A percentile compares a stretch with the other conserved stretches of the same genome.
phyloP scores from a whole-genome alignment of 2,329 filamentous ascomycete genomes.

The Dendrostoma leiphaemia region DNA sequence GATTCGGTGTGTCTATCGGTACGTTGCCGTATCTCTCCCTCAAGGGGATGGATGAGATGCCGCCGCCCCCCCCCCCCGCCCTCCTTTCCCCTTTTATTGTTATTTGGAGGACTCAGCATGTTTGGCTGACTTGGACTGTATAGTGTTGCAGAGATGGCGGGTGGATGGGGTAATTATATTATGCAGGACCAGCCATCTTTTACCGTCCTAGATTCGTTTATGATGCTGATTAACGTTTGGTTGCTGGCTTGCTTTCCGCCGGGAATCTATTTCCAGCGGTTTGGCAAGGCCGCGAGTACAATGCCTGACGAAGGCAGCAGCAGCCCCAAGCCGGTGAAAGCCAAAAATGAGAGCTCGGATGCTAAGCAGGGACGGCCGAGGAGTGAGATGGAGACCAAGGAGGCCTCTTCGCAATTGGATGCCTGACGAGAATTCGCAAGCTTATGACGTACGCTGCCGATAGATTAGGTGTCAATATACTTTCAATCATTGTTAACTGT shows the following conservation, averaged over 20 bases:
- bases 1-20: conserved; percentile 55
- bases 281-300: conserved; percentile 33
- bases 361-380: conserved; percentile 20
- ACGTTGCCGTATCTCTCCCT: conserved; percentile 22
- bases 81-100: neutral
- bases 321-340: conserved; percentile 24
- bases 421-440: neutral
- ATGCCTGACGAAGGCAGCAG: conserved; percentile 20
- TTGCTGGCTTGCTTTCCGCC: conserved; percentile 54
- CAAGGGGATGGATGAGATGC: too few species aligned
- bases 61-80: too few species aligned
- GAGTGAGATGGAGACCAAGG: neutral
- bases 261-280: conserved; percentile 54
- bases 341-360: conserved; percentile 24
- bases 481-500: too few species aligned
- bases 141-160: conserved; percentile 62
- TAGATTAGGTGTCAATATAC: neutral
- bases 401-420: neutral
- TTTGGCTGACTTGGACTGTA: neutral
- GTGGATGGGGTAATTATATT: conserved; percentile 61
- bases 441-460: too few species aligned
- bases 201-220: conserved; percentile 54
- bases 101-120: too few species aligned
- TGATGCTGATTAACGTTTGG: conserved; percentile 48
- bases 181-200: conserved; percentile 63